These are phyloP conservation scores for Pythium phragmitis DNA, from an alignment of 352 stramenopile genomes.

Conservation along the genomic window DNA sequence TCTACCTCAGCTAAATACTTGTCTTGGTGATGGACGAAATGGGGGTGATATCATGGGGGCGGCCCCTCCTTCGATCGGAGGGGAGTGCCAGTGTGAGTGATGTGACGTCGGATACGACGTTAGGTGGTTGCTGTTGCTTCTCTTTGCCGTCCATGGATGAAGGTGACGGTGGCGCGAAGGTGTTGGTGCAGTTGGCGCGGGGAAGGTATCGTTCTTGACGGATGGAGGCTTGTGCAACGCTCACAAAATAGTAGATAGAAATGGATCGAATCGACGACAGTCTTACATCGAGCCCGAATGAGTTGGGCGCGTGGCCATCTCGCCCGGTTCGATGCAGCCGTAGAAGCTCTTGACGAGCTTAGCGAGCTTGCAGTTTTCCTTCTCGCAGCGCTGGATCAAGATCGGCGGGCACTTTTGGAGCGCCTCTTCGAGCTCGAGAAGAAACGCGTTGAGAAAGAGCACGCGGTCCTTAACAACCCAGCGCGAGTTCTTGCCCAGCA, in stretches of 20 bases:
- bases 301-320: conserved; percentile 22
- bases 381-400: conserved; percentile 35
- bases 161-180: neutral
- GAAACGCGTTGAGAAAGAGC: conserved; percentile 39
- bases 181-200: neutral
- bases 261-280: conserved; percentile 16
- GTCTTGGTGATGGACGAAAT: neutral
- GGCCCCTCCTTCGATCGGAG: conserved; percentile 22
- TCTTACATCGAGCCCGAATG: conserved; percentile 52
- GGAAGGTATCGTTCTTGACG: conserved; percentile 1
- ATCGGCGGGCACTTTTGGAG: conserved; percentile 36
- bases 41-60: neutral
- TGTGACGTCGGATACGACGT: neutral
- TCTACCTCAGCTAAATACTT: conserved; percentile 21
- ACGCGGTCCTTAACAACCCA: conserved; percentile 39
- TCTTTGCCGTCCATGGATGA: neutral
- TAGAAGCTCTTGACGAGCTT: conserved; percentile 36
- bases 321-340: conserved; percentile 49
- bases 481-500: conserved; percentile 84
- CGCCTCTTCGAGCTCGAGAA: conserved; percentile 35
- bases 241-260: conserved; percentile 20
- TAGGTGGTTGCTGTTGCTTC: neutral
- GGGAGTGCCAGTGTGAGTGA: neutral
- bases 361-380: conserved; percentile 31
- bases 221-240: conserved; percentile 22